These are phyloP conservation scores for Penicillium dipodomyicola DNA, from an alignment of 495 filamentous ascomycete genomes.

Conservation along the genomic window DNA sequence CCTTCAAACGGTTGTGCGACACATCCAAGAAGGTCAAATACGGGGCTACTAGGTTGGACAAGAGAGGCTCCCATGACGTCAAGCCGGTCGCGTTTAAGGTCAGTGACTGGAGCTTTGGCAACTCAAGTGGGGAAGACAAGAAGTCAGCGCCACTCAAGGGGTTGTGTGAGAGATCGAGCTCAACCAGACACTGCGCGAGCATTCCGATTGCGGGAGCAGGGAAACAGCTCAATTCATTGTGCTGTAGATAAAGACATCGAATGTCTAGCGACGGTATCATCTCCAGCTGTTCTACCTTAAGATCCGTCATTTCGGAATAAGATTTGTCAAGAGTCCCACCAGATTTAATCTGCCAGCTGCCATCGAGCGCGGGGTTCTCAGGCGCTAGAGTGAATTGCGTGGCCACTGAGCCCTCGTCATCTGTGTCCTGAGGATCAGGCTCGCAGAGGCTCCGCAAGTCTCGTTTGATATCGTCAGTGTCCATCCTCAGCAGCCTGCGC, in stretches of 20 bases:
- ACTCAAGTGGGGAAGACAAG: conserved; percentile 53
- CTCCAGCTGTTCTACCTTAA: conserved; percentile 47
- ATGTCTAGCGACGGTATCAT: conserved; percentile 46
- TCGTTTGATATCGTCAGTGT: conserved; percentile 76
- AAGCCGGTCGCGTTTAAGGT: conserved; percentile 69
- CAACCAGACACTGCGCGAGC: conserved; percentile 65
- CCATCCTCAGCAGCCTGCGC: conserved; percentile 76
- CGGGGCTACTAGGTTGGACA: conserved; percentile 64
- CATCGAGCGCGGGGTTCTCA: conserved; percentile 35
- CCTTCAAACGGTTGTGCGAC: conserved; percentile 71
- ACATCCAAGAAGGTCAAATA: conserved; percentile 72
- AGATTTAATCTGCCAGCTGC: conserved; percentile 61
- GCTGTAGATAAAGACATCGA: conserved; percentile 62
- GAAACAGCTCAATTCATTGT: conserved; percentile 69
- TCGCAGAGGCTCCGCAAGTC: conserved; percentile 68
- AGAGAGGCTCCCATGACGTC: conserved; percentile 60
- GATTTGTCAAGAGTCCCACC: conserved; percentile 74
- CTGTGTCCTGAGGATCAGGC: conserved; percentile 49
- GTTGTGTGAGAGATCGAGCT: conserved; percentile 79
- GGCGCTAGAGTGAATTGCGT: conserved; percentile 47
- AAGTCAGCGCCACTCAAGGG: conserved; percentile 63
- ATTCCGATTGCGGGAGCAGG: conserved; percentile 62
- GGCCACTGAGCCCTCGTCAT: conserved; percentile 45
- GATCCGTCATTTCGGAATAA: conserved; percentile 54
- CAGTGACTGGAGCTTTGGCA: conserved; percentile 73